Base-by-base conservation (phyloP, 805 yeast species). In the Ogataea parapolymorpha region DNA sequence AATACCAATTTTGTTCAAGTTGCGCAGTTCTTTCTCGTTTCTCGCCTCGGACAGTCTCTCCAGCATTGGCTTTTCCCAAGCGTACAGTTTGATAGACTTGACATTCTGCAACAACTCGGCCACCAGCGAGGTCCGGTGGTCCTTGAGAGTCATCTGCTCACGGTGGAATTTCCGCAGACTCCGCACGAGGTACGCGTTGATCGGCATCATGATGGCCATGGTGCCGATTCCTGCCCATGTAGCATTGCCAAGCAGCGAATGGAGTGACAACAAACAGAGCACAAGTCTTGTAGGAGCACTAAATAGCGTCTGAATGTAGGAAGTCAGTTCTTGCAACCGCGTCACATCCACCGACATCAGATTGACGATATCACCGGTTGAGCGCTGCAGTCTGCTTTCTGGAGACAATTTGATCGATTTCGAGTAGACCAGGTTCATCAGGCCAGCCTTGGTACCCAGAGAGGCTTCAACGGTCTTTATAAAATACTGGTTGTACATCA, bases 291-390 rank as follows among this genome's bases (percentile, higher is more conserved):
- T 59, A 5, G 88, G 88, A 1, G 81, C 77, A 32, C 83, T 72
- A 17, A 82, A 62, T 42, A 81, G 53, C 4, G 72, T 68, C 49
- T 77, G 81, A 18, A 80, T 62, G 45, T 74, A 71, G 34, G 69
- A 68, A n/a, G 77, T 61, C 39, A 84, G 62, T 27, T 76, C 79
- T 55, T 80, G 85, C 22, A 87, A 65, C 46, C 84, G 70, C 35
- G 67, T 65, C 10, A 85, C 79, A 65, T 88, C 96, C 24, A 85
- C 90, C 14, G 93, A 77, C 67, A 85, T 74, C 54, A 82, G 70
- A 54, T 85, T 87, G 49, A 87, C 74, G 38, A 88, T 84, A 49
- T 86, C 95, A 50, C 95, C 95, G 2, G 90, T 75, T 2, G 87
- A 65, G 49, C 74, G 67, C 13, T 72, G 69, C 24, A 71, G 70